These are phyloP conservation scores for Ogataea pini DNA, from an alignment of 805 yeast genomes.

Conservation along the genomic window DNA sequence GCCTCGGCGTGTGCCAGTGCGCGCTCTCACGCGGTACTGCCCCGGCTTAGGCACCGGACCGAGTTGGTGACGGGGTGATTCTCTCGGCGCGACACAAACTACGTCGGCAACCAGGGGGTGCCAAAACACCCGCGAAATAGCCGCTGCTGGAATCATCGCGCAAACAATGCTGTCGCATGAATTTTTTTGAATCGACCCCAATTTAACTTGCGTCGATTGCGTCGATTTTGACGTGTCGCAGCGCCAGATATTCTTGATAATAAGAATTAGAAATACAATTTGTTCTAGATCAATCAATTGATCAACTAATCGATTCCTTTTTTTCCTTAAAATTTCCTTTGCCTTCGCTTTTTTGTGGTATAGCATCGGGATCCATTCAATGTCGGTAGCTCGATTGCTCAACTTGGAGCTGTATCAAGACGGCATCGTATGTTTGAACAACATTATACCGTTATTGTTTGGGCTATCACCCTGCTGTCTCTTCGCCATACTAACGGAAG, in stretches of 20 bases:
- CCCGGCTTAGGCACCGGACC: not conserved
- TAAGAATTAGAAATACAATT: too few relatives aligned
- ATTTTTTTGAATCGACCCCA: not conserved
- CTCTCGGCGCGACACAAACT: too few relatives aligned
- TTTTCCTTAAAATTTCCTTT: not conserved
- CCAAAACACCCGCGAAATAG: not conserved
- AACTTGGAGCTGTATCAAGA: not conserved
- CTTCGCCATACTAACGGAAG: not conserved
- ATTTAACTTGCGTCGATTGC: not conserved
- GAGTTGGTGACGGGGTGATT: not conserved
- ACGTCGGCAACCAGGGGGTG: not conserved
- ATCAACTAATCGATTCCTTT: not conserved
- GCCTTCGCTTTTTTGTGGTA: too few relatives aligned
- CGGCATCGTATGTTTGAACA: not conserved
- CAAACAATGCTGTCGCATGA: not conserved
- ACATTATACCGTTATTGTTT: too few relatives aligned
- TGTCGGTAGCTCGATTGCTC: not conserved
- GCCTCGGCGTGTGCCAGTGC: too few relatives aligned
- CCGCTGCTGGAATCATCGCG: not conserved
- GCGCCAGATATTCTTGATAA: not conserved
- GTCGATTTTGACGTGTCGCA: not conserved
- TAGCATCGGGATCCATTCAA: not conserved
- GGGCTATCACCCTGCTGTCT: too few relatives aligned
- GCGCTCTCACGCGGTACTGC: too few relatives aligned
- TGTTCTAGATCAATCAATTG: too few relatives aligned